phyloP scores from a whole-genome alignment of 495 filamentous ascomycete species.

The Talaromyces liani region DNA sequence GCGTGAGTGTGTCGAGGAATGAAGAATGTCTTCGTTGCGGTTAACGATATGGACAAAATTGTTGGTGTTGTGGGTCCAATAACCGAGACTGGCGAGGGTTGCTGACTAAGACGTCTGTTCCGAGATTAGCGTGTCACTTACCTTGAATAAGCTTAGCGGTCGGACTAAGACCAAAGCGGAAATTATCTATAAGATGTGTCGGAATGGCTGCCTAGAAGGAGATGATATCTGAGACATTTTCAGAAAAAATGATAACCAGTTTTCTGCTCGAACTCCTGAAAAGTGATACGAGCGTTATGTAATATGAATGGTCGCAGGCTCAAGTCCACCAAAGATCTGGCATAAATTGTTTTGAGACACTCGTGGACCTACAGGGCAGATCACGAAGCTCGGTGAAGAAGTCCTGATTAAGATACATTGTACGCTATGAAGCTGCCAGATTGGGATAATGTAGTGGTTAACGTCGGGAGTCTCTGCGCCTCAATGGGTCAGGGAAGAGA shows the following conservation, averaged over 20 bases:
- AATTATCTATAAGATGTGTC: neutral
- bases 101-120: neutral
- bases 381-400: neutral
- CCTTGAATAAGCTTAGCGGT: neutral
- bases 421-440: neutral
- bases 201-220: neutral
- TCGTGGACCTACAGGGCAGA: neutral
- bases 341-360: neutral
- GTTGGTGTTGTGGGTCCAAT: constrained; percentile 3
- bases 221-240: neutral
- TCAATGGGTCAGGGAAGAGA: neutral
- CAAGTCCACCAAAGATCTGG: neutral
- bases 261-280: neutral
- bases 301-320: neutral
- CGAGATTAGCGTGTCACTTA: neutral
- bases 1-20: neutral
- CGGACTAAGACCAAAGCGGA: neutral
- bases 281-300: neutral
- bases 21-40: neutral
- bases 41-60: neutral
- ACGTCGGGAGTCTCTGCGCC: neutral
- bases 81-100: neutral
- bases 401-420: neutral
- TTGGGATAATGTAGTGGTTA: neutral
- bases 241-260: neutral